Evolutionary conservation across 2,329 filamentous ascomycete genomes (phyloP), one percentile per base, ranked within the genome.

Genomic region (Epichloe festucae): DNA sequence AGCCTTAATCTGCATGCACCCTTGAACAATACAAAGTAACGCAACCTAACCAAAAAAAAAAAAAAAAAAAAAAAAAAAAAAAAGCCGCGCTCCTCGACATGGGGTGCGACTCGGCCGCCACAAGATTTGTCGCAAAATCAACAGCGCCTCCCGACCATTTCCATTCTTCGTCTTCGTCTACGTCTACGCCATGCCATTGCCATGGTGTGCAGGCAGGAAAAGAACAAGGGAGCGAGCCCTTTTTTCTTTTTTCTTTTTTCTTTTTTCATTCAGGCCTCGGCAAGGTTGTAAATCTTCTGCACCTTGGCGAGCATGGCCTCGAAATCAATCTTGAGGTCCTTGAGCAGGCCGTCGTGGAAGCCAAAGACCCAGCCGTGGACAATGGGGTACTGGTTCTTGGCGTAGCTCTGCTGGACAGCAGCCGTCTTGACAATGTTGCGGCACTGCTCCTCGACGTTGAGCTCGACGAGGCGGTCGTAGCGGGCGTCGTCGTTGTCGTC

Each of bases 391-490:
- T 75, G 67, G 59, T 84, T 80, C 61, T 77, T 65, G 45, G 73
- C 73, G 61, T 79, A 87, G 17, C 73, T 79, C 69, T 89, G 80
- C 68, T 89, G 81, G n/a, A 95, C 82, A 34, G 80, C 81, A 21
- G 84, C 81, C 61, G 89, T 89, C 74, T 89, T 84, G 73, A 85
- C 82, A 57, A 95, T 74, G 59, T 85, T 84, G 64, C 85, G 79
- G 63, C 89, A 81, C 63, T 89, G 85, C 68, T 86, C 80, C 40
- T 82, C 67, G 47, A 95, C 88, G 64, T 94, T 95, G 63, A 93
- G 76, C 73, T 94, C 87, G 48, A 89, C 85, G 52, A 96, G 73
- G 55, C 84, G 83, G 58, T 84, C 68, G 59, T 84, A 82, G 56
- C 82, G 79, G 48, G 77, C 74, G 7, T 74, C 62, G 69, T 77